phyloP scores from a whole-genome alignment of 2,329 filamentous ascomycete species.

The Scorias spongiosa region DNA sequence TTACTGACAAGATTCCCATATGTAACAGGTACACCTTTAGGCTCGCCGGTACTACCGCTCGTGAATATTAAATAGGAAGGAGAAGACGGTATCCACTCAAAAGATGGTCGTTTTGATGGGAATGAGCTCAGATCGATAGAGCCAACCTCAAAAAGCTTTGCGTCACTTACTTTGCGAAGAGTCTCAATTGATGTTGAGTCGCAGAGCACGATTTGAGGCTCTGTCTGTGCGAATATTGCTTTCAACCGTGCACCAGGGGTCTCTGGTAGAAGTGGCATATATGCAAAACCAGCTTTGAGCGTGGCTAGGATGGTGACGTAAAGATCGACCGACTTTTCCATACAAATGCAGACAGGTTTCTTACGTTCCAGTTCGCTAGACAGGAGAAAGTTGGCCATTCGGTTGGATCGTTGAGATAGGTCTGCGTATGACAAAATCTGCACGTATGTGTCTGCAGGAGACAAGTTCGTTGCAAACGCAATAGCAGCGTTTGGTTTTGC shows the following conservation, averaged over 20 bases:
- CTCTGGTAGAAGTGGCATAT: slow-evolving; percentile 64
- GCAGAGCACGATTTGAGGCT: slow-evolving; percentile 33
- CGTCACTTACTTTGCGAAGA: slow-evolving; percentile 5
- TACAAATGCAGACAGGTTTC: slow-evolving; percentile 50
- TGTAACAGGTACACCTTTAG: slow-evolving; percentile 67
- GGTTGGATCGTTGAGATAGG: slow-evolving; percentile 50
- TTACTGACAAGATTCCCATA: slow-evolving; percentile 65
- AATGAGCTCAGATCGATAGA: slow-evolving; percentile 18
- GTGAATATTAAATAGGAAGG: slow-evolving; percentile 63
- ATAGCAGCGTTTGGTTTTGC: slow-evolving; percentile 40
- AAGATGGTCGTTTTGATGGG: slow-evolving; percentile 23
- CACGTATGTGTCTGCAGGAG: slow-evolving; percentile 20
- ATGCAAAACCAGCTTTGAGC: slow-evolving; percentile 60
- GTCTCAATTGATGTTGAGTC: slow-evolving; percentile 8
- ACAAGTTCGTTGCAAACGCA: slow-evolving; percentile 42
- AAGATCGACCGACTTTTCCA: slow-evolving; percentile 60
- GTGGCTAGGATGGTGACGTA: slow-evolving; percentile 63
- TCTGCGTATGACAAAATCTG: slow-evolving; percentile 45
- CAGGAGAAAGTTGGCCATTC: slow-evolving; percentile 41
- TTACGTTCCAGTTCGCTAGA: slow-evolving; percentile 27
- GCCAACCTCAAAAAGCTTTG: slow-evolving; percentile 15
- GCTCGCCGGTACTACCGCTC: slow-evolving; percentile 65
- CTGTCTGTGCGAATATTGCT: slow-evolving; percentile 47
- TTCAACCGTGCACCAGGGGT: slow-evolving; percentile 47
- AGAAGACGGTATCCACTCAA: slow-evolving; percentile 4